Percentiles rank a stretch among this genome's conserved stretches.
phyloP scores from a whole-genome alignment of 2,329 filamentous ascomycete genomes.

The Monosporascus sp. region DNA sequence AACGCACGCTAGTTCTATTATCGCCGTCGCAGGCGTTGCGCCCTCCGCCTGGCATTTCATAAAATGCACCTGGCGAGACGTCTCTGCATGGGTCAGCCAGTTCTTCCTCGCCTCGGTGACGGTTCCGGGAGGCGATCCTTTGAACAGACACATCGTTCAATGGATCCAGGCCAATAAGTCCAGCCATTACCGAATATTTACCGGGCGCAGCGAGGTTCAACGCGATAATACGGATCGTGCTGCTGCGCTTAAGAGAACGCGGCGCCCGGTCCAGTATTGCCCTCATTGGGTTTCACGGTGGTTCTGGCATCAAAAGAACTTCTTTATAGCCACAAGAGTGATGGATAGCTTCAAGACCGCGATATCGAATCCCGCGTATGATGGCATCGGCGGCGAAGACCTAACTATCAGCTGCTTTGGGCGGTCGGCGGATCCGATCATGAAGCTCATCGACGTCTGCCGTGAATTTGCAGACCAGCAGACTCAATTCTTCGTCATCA shows the following conservation, averaged over 20 bases:
- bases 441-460: constrained; percentile 37
- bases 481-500: constrained; percentile 44
- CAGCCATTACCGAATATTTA: constrained; percentile 34
- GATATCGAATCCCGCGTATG: constrained; percentile 36
- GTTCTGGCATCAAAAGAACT: constrained; percentile 43
- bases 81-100: constrained; percentile 33
- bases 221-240: constrained; percentile 28
- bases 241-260: constrained; percentile 35
- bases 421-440: constrained; percentile 44
- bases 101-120: constrained; percentile 40
- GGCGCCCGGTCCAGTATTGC: constrained; percentile 35
- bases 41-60: constrained; percentile 35
- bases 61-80: constrained; percentile 29
- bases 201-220: constrained; percentile 35
- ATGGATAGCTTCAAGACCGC: constrained; percentile 31
- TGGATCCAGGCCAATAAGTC: constrained; percentile 37
- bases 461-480: constrained; percentile 43
- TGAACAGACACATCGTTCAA: constrained; percentile 39
- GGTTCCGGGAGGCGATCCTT: constrained; percentile 37
- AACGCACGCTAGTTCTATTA: constrained; percentile 37
- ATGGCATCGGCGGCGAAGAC: constrained; percentile 40
- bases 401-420: constrained; percentile 45
- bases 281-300: constrained; percentile 40
- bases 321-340: constrained; percentile 40
- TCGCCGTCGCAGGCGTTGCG: constrained; percentile 37